A percentile compares a stretch with the other conserved stretches of the same genome.
These are phyloP conservation scores for Neospora caninum DNA, from an alignment of 169 alveolate species.

Conservation along the genomic window DNA sequence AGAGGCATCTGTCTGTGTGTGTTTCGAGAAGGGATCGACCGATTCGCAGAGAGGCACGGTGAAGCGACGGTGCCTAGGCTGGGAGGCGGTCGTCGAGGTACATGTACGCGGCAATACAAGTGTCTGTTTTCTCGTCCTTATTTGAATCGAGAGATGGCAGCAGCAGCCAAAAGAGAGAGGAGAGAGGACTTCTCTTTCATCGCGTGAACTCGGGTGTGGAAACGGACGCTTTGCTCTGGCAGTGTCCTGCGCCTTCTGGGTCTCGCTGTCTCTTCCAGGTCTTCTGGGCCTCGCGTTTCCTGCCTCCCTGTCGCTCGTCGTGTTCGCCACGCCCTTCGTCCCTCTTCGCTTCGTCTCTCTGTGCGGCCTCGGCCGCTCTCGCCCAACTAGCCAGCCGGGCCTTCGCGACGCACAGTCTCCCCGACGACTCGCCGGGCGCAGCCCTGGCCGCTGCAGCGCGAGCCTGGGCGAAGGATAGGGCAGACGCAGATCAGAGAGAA, in stretches of 20 bases:
- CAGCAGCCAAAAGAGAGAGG: no score
- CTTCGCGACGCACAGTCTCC: not conserved
- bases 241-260: not conserved
- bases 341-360: not conserved
- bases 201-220: no score
- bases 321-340: not conserved
- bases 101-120: no score
- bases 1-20: no score
- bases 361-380: not conserved
- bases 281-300: not conserved
- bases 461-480: not conserved
- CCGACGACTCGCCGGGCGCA: not conserved
- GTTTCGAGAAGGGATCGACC: no score
- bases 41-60: no score
- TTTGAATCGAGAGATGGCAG: no score
- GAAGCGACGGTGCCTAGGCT: no score
- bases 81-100: no score
- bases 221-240: no score
- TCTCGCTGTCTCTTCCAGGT: not conserved
- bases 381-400: slow-evolving; percentile 13
- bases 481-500: not conserved
- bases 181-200: no score
- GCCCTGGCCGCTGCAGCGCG: not conserved
- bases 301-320: not conserved
- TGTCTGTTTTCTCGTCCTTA: no score